These are phyloP conservation scores for Umbelopsis isabellina DNA, from an alignment of 192 early-diverging fungal species.

Conservation along the genomic window DNA sequence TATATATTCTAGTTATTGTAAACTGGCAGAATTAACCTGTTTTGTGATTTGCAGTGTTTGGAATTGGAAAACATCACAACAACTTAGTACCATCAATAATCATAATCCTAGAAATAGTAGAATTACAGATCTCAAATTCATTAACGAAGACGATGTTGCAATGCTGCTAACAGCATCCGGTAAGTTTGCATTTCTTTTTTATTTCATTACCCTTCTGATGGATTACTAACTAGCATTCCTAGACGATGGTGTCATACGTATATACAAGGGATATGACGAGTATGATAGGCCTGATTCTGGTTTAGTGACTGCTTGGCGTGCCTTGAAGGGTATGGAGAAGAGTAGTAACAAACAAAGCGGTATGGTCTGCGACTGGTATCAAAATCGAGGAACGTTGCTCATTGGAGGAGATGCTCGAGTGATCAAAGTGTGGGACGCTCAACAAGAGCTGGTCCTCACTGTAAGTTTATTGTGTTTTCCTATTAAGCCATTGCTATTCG, in stretches of 20 bases:
- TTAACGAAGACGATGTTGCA: slow-evolving; percentile 90
- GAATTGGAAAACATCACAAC: slow-evolving; percentile 68
- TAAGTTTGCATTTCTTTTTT: slow-evolving; percentile 36
- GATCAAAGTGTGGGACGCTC: slow-evolving; percentile 83
- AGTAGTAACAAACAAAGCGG: slow-evolving; percentile 58
- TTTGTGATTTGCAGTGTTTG: slow-evolving; percentile 58
- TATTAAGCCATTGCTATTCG: no score
- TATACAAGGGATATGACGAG: slow-evolving; percentile 73
- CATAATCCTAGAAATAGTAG: slow-evolving; percentile 67
- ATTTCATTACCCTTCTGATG: not conserved
- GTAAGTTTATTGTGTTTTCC: slow-evolving; percentile 43
- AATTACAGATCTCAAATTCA: slow-evolving; percentile 78
- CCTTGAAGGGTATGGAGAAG: slow-evolving; percentile 68
- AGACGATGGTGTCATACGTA: slow-evolving; percentile 78
- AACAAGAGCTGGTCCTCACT: slow-evolving; percentile 69
- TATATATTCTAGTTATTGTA: not conserved
- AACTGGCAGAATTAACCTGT: not conserved
- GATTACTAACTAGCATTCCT: slow-evolving; percentile 8
- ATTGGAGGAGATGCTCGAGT: slow-evolving; percentile 68
- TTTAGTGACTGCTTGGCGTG: slow-evolving; percentile 77
- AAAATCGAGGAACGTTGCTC: slow-evolving; percentile 64
- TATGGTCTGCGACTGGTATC: slow-evolving; percentile 80
- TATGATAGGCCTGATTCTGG: slow-evolving; percentile 55
- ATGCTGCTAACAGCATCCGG: slow-evolving; percentile 85
- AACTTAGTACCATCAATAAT: slow-evolving; percentile 70